phyloP scores from a whole-genome alignment of 768 basidiomycete genomes.

The Cystofilobasidium macerans region DNA sequence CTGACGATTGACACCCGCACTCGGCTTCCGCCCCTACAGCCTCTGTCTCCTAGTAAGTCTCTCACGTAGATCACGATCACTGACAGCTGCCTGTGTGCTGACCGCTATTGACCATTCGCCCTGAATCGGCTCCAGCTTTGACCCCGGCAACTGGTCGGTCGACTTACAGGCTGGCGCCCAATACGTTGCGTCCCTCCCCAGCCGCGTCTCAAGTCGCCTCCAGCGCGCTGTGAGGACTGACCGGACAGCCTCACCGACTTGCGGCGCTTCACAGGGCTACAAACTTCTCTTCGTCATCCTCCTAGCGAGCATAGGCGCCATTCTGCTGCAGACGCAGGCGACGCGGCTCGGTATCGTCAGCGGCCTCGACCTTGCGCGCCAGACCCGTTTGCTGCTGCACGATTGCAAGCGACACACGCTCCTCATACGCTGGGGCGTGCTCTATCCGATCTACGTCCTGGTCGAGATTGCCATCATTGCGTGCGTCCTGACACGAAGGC shows the following conservation, averaged over 20 bases:
- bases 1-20: background rate
- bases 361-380: conserved; percentile 48
- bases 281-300: conserved; percentile 74
- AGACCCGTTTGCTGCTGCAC: conserved; percentile 56
- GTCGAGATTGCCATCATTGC: conserved; percentile 60
- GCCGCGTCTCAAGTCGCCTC: background rate
- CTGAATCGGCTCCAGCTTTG: background rate
- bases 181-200: conserved; percentile 33
- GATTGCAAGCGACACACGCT: conserved; percentile 52
- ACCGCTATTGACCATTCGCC: background rate
- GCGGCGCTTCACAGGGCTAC: conserved; percentile 49
- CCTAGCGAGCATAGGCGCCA: conserved; percentile 68
- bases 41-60: background rate
- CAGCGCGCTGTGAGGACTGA: no score
- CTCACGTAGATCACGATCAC: no score
- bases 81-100: no score
- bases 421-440: conserved; percentile 49
- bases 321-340: conserved; percentile 49
- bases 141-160: conserved; percentile 73
- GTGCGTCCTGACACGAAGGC: background rate
- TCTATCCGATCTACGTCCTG: conserved; percentile 49
- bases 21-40: background rate
- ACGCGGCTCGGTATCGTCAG: conserved; percentile 55
- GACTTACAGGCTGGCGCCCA: conserved; percentile 76
- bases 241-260: background rate